These are phyloP conservation scores for Periglandula ipomoeae DNA, from an alignment of 2,329 filamentous ascomycete genomes.

Conservation along the genomic window DNA sequence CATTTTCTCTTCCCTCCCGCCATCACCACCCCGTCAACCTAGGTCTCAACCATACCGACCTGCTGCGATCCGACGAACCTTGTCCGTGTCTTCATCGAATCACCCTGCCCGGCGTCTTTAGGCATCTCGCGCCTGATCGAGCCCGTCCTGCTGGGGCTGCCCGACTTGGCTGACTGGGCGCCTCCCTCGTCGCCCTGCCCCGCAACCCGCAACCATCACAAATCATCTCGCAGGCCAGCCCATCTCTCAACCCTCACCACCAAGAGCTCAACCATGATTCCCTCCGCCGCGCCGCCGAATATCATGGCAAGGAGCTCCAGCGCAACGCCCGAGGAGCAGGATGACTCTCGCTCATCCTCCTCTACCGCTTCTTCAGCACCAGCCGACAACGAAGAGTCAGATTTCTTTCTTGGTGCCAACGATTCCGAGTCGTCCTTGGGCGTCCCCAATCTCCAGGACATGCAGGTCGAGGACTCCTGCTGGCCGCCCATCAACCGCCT, in stretches of 20 bases:
- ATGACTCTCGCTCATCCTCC: slow-evolving; percentile 52
- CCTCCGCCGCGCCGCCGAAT: slow-evolving; percentile 11
- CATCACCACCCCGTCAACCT: not conserved
- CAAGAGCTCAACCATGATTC: slow-evolving; percentile 8
- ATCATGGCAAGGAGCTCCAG: slow-evolving; percentile 13
- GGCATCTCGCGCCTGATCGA: not conserved
- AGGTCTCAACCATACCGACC: not conserved
- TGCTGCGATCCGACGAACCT: not conserved
- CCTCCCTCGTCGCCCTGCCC: not conserved
- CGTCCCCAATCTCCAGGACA: slow-evolving; percentile 66
- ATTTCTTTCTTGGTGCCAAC: slow-evolving; percentile 82
- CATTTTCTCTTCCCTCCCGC: not conserved
- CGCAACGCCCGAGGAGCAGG: slow-evolving; percentile 24
- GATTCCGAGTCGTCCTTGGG: slow-evolving; percentile 90
- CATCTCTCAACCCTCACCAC: not conserved
- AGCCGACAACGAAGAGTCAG: slow-evolving; percentile 81
- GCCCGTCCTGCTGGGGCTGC: not conserved
- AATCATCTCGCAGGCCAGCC: not conserved
- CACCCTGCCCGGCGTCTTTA: not conserved
- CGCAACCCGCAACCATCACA: not conserved
- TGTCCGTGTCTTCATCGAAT: not conserved
- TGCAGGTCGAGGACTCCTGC: slow-evolving; percentile 59
- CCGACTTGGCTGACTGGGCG: slow-evolving; percentile 8
- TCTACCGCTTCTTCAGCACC: slow-evolving; percentile 68
- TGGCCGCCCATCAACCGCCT: slow-evolving; percentile 74